These are phyloP conservation scores for Fraxinus paxiana DNA, from an alignment of 305 asterid genomes.

Conservation along the genomic window DNA sequence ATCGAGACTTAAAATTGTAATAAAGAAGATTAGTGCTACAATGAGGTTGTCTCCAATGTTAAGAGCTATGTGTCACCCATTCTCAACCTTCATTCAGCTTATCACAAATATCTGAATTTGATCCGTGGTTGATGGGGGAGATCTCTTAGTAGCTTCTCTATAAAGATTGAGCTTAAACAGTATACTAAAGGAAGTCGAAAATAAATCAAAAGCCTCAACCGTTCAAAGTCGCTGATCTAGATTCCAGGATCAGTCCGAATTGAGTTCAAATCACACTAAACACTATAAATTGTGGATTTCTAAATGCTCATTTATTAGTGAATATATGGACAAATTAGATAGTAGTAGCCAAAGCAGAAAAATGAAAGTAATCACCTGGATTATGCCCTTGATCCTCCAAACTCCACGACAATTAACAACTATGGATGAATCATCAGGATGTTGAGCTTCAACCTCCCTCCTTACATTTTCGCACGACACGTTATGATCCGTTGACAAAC, in stretches of 20 bases:
- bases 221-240: slow-evolving; percentile 5
- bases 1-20: neutral
- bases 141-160: neutral
- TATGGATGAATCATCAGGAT: slow-evolving; percentile 70
- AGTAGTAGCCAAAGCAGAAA: neutral
- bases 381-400: slow-evolving; percentile 96
- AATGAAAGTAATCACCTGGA: slow-evolving; percentile 56
- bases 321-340: neutral
- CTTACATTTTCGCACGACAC: slow-evolving; percentile 77
- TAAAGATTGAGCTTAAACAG: neutral
- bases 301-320: neutral
- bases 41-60: neutral
- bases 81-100: neutral
- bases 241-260: slow-evolving; percentile 3
- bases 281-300: neutral
- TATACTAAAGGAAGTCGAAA: slow-evolving; percentile 4
- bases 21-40: neutral
- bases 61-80: neutral
- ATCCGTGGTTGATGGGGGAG: neutral
- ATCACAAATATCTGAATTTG: neutral
- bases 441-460: slow-evolving; percentile 84
- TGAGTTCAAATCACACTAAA: neutral
- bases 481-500: slow-evolving; percentile 85
- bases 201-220: neutral
- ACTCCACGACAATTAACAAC: slow-evolving; percentile 81